These are phyloP conservation scores for Cyclotella baltica DNA, from an alignment of 108 stramenopile species.

Conservation along the genomic window DNA sequence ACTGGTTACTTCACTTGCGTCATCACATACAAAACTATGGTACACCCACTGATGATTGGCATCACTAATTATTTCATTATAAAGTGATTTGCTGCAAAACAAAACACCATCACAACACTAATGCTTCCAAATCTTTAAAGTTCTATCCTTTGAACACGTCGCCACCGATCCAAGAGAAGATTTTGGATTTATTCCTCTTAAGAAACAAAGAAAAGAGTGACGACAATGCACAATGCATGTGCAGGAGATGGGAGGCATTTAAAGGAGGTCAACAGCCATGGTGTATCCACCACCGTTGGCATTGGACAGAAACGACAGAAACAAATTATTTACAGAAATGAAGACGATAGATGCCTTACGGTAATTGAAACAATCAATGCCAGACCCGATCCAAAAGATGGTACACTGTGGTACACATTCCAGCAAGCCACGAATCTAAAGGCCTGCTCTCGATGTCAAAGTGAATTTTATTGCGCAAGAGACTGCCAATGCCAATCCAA, in stretches of 20 bases:
- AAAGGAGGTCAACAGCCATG: not conserved
- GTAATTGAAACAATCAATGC: conserved; percentile 30
- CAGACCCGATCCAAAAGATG: conserved; percentile 24
- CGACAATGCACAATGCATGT: conserved; percentile 12
- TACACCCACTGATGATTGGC: too few relatives aligned
- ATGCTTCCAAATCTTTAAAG: too few relatives aligned
- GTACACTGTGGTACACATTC: conserved; percentile 32
- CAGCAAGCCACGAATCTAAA: conserved; percentile 23
- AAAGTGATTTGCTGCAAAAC: too few relatives aligned
- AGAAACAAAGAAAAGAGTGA: not conserved
- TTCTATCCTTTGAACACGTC: too few relatives aligned
- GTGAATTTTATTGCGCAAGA: conserved; percentile 21
- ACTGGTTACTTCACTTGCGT: too few relatives aligned
- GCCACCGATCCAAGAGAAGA: conserved; percentile 25
- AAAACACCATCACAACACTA: too few relatives aligned
- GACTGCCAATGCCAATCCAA: conserved; percentile 24
- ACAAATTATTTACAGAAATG: not conserved
- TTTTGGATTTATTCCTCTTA: conserved; percentile 20
- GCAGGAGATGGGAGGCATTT: conserved; percentile 1
- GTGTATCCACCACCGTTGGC: not conserved
- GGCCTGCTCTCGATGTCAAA: conserved; percentile 24
- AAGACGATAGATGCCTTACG: not conserved
- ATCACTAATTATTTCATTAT: too few relatives aligned
- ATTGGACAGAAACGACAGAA: not conserved
- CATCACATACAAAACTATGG: too few relatives aligned